Percentiles rank a stretch among this genome's conserved stretches.
phyloP scores from a whole-genome alignment of 371 early-diverging fungal species.

The Funneliformis caledonium region DNA sequence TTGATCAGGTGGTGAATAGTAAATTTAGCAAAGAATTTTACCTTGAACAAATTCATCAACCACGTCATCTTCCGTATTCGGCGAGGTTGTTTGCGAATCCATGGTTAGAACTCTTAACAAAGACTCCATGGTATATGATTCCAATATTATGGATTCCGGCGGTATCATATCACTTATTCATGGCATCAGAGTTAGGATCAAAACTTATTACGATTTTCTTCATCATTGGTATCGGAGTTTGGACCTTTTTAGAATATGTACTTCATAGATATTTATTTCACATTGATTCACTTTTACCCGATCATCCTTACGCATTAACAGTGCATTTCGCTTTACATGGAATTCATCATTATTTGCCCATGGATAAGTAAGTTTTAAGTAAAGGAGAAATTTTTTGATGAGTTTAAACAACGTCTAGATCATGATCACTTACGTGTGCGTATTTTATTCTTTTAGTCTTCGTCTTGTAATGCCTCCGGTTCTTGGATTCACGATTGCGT shows the following conservation, averaged over 20 bases:
- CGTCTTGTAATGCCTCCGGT: constrained; percentile 97
- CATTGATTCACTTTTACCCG: constrained; percentile 84
- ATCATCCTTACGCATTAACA: constrained; percentile 72
- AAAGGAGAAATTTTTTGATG: not conserved
- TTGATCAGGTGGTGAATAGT: constrained; percentile 77
- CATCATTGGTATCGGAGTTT: constrained; percentile 72
- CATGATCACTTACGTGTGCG: not conserved
- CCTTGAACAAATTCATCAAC: constrained; percentile 88
- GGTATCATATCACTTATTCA: constrained; percentile 33
- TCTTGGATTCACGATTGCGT: constrained; percentile 68
- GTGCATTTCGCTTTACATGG: constrained; percentile 92
- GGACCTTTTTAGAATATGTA: constrained; percentile 84
- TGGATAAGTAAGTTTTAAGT: constrained; percentile 74
- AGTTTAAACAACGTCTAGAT: not conserved
- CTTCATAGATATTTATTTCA: constrained; percentile 95
- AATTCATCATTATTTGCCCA: constrained; percentile 94
- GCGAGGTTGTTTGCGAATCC: constrained; percentile 81
- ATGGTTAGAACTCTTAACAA: constrained; percentile 78
- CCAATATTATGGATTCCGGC: constrained; percentile 85
- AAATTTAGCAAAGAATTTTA: constrained; percentile 82
- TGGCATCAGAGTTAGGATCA: constrained; percentile 36
- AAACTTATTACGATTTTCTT: constrained; percentile 48
- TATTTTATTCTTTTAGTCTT: constrained; percentile 55
- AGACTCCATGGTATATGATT: constrained; percentile 93
- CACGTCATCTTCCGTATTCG: constrained; percentile 78